These are phyloP conservation scores for Schizothecium vesticola DNA, from an alignment of 495 filamentous ascomycete species.

Conservation along the genomic window DNA sequence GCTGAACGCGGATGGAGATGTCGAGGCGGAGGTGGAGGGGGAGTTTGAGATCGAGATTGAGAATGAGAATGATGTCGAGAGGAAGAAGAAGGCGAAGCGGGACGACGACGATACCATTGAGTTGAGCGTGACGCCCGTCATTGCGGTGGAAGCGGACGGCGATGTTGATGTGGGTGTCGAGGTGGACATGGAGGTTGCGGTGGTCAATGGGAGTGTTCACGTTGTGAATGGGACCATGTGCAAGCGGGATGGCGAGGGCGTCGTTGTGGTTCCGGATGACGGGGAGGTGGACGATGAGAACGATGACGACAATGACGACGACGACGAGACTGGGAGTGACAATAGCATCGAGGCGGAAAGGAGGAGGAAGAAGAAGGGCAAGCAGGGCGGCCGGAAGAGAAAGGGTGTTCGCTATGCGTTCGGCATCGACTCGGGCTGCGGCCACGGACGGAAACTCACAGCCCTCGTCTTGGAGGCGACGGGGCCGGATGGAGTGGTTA, in stretches of 20 bases:
- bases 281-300: neutral
- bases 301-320: neutral
- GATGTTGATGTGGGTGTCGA: neutral
- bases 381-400: conserved; percentile 4
- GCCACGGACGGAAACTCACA: conserved; percentile 65
- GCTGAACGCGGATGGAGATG: neutral
- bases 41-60: conserved; percentile 1
- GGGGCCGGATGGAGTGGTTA: conserved; percentile 16
- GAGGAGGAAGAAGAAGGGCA: conserved; percentile 7
- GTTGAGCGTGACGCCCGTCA: neutral
- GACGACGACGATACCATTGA: neutral
- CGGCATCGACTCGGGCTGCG: conserved; percentile 80
- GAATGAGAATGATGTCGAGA: neutral
- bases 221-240: neutral
- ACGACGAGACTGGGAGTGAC: neutral
- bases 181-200: neutral
- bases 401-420: conserved; percentile 55
- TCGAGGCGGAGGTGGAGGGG: conserved; percentile 5
- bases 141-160: neutral
- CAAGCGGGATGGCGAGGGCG: neutral
- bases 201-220: neutral
- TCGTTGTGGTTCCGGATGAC: neutral
- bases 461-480: conserved; percentile 67
- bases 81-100: conserved; percentile 4
- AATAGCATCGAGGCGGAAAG: neutral